Evolutionary conservation across 768 basidiomycete genomes (phyloP), one percentile per base, ranked within the genome.

Genomic region (Cystobasidium onofrii): DNA sequence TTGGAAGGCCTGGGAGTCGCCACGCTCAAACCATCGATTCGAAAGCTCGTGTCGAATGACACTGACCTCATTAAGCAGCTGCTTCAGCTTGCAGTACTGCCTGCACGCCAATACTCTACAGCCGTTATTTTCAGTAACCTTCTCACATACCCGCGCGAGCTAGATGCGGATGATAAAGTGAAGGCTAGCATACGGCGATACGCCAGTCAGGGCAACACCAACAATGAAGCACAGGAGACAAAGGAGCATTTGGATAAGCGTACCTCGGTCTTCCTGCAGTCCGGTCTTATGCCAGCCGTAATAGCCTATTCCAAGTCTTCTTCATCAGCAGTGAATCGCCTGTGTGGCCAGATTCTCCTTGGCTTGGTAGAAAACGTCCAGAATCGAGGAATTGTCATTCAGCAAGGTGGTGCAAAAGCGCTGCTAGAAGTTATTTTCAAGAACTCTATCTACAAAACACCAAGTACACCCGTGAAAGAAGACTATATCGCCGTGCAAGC

Each of bases 381-480:
- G 20, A 36, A 36, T 27, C 50, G 69, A 9, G 69, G 69, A 4
- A 3, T 60, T 23, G 36, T 71, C 29, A 55, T 60, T 34, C 69
- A 71, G 25, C 69, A 71, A 60, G 69, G 69, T 10, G 69, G 69
- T 10, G 69, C 69, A 20, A 55, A 60, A 20, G 69, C 69, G 15
- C 52, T 60, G 9, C n/a, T 71, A 20, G 55, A 36, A 25, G 33
- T 61, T n/a, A 60, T 60, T 6, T 13, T 33, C 15, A 31, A 36
- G 34, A 60, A 54, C 31, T 27, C 44, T 10, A 34, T 46, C 18
- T 18, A 3, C 7, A 23, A 44, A 18, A 50, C n/a, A 12, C 7
- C 41, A 29, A 18, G 18, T 18, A 12, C 41, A 4, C 44, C 50
- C 12, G 23, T 27, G 13, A 41, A 55, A 50, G 69, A 71, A 60